A percentile compares a stretch with the other conserved stretches of the same genome.
These are phyloP conservation scores for Arbutus unedo DNA, from an alignment of 148 eudicot genomes.

Conservation along the genomic window DNA sequence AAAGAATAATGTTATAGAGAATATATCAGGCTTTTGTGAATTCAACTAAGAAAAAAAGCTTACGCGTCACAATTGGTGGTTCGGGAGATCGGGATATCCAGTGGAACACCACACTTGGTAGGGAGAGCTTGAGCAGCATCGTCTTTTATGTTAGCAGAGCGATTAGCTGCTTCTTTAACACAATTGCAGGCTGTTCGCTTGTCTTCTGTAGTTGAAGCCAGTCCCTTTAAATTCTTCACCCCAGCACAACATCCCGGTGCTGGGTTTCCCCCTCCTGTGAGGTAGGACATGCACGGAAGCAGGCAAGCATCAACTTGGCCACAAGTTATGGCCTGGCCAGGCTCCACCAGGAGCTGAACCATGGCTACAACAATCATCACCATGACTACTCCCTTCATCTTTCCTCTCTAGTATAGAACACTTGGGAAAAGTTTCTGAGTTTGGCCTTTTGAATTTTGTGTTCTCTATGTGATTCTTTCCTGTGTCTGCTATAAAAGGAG, in stretches of 20 bases:
- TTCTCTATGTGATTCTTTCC: not conserved
- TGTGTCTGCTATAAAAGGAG: not conserved
- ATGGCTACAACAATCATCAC: conserved; percentile 20
- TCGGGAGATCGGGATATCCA: conserved; percentile 24
- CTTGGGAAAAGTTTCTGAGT: not conserved
- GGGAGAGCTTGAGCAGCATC: conserved; percentile 24
- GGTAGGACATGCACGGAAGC: conserved; percentile 23
- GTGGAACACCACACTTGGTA: conserved; percentile 21
- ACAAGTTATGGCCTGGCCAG: conserved; percentile 21
- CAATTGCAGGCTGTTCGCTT: conserved; percentile 22
- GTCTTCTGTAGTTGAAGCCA: conserved; percentile 10
- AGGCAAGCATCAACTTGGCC: conserved; percentile 19
- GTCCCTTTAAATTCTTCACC: conserved; percentile 12
- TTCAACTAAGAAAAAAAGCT: not conserved
- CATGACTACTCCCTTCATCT: conserved; percentile 22
- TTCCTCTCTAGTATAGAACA: not conserved
- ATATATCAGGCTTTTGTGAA: not conserved
- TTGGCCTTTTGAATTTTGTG: not conserved
- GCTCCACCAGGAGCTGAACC: conserved; percentile 16
- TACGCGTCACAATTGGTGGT: conserved; percentile 22
- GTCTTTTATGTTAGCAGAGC: conserved; percentile 16
- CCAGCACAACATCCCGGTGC: conserved; percentile 20
- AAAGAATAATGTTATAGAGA: not conserved
- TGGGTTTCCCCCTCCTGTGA: conserved; percentile 17
- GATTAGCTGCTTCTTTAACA: conserved; percentile 24